Conservation (phyloP, 2,329 filamentous ascomycete genomes). For the Fusarium sarcochroum region DNA sequence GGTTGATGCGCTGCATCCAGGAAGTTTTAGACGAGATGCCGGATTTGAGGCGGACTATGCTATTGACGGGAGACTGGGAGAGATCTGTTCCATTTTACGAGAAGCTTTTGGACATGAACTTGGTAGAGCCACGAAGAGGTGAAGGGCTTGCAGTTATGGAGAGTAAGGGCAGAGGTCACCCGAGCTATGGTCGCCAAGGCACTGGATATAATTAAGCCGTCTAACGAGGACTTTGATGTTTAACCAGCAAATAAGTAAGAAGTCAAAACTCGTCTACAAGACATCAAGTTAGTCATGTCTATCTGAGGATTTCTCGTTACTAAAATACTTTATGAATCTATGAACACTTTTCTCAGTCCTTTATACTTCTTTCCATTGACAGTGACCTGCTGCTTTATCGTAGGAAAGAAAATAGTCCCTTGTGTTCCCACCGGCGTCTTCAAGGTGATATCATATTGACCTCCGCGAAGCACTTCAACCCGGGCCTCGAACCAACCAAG, state of each 20-base stretch:
- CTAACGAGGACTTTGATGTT: no score
- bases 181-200: neutral
- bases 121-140: slow-evolving; percentile 41
- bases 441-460: neutral
- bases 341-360: neutral
- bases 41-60: slow-evolving; percentile 66
- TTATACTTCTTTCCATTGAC: neutral
- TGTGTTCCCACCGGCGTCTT: neutral
- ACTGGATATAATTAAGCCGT: neutral
- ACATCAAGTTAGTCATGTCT: no score
- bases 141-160: slow-evolving; percentile 50
- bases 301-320: no score
- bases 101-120: slow-evolving; percentile 50
- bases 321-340: neutral
- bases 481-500: neutral
- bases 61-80: slow-evolving; percentile 60
- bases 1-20: slow-evolving; percentile 70
- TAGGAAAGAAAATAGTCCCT: neutral
- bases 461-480: neutral
- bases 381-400: neutral
- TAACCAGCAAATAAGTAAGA: no score
- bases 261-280: no score
- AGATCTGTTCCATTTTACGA: slow-evolving; percentile 54
- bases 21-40: slow-evolving; percentile 67
- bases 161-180: slow-evolving; percentile 44